Evolutionary conservation across 257 asterid species (phyloP).

Genomic region (Nicotiana attenuata): DNA sequence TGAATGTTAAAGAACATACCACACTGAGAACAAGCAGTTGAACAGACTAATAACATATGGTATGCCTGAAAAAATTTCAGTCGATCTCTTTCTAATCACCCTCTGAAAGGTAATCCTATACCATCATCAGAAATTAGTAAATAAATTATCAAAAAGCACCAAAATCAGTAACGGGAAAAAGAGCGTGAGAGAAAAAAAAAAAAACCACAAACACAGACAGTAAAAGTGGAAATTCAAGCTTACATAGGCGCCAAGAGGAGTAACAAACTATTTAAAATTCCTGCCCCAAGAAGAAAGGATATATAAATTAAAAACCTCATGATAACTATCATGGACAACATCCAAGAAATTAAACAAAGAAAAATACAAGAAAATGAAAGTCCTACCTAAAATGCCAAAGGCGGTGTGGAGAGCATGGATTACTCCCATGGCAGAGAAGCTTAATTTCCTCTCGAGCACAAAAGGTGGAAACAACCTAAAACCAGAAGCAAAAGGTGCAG

Average conservation of each 20-base stretch:
- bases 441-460: too few relatives aligned
- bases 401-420: not conserved
- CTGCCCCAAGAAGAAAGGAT: conserved; percentile 17
- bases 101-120: conserved; percentile 51
- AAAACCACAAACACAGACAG: too few relatives aligned
- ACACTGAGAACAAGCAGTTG: conserved; percentile 49
- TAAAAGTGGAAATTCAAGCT: conserved; percentile 2
- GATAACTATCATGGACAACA: too few relatives aligned
- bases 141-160: not conserved
- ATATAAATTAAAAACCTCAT: not conserved
- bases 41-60: conserved; percentile 55
- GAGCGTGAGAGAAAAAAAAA: too few relatives aligned
- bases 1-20: conserved; percentile 20
- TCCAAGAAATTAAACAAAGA: too few relatives aligned
- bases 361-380: too few relatives aligned
- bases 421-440: not conserved
- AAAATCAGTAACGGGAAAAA: too few relatives aligned
- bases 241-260: conserved; percentile 76
- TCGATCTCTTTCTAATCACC: conserved; percentile 39
- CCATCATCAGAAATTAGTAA: not conserved
- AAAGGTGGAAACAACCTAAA: too few relatives aligned
- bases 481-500: too few relatives aligned
- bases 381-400: conserved; percentile 7
- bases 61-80: conserved; percentile 52
- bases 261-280: conserved; percentile 61